Evolutionary conservation across 441 rosid genomes (phyloP), one percentile per base, ranked within the genome.

Genomic region (Adansonia rubrostipa): DNA sequence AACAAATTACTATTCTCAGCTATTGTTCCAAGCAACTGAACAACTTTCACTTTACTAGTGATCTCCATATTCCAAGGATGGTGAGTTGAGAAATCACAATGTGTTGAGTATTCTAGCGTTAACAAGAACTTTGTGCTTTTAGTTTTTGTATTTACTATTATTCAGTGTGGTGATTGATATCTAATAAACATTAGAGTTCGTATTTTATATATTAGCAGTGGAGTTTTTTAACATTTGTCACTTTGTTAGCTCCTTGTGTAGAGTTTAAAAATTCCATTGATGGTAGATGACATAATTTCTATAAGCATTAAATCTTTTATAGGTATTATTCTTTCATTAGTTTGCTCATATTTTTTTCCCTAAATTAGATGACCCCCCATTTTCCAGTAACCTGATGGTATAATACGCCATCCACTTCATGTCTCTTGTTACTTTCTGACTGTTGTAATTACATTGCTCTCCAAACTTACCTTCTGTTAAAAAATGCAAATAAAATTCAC

Each of bases 1-100:
- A 93, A 95, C 87, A 89, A 89, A 70, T 77, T 92, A 57, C 94
- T 93, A 62, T 95, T 94, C 88, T 91, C 98, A 10, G 90, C 98
- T 19, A 76, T 76, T 61, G 90, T 91, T 53, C 86, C 86, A 84
- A 71, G 81, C 78, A 87, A 80, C 71, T 89, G 76, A 88, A 47
- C 20, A 56, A 63, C 40, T 54, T 57, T 62, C 40, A 15, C 42
- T 9, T 10, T 19, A n/a, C 22, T 1, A 6, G 47, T 5, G 13
- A 19, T 20, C 45, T 33, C 36, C 36, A 33, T 33, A 3, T 33
- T 10, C n/a, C 6, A n/a, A 20, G 61, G 57, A 20, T 73, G 19
- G 15, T 66, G 58, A 66, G 14, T 42, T 17, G 36, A 72, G 65
- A 44, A 61, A 28, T 40, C 9, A 8, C 69, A 15, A 60, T 57